Evolutionary conservation across 164 flowering plant genomes (phyloP).

Genomic region (Echeveria elegans): DNA sequence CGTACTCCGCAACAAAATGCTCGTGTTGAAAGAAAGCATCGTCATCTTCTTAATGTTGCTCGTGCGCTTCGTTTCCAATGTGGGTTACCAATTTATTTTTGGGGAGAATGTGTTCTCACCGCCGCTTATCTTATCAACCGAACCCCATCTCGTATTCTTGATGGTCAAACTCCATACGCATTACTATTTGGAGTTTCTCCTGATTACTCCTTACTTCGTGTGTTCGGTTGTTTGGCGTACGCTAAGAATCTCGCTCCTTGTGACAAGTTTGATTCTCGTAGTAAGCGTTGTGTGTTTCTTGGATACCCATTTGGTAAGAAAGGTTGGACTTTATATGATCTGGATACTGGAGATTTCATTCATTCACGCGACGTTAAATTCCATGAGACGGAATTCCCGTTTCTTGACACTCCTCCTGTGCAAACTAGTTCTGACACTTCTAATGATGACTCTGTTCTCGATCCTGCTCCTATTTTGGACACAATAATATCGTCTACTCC

Average conservation of each 20-base stretch:
- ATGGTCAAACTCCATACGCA: background rate
- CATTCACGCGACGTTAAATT: background rate
- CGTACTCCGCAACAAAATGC: background rate
- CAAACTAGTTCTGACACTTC: too few species aligned
- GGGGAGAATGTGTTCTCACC: background rate
- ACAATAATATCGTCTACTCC: too few species aligned
- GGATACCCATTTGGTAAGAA: constrained; percentile 10
- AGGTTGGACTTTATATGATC: constrained; percentile 1
- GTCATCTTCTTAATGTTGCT: background rate
- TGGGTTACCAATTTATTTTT: background rate
- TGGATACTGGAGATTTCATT: background rate
- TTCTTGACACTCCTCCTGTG: background rate
- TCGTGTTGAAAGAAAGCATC: background rate
- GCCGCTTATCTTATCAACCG: background rate
- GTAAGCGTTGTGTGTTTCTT: constrained; percentile 6
- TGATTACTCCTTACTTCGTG: background rate
- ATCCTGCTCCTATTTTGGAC: too few species aligned
- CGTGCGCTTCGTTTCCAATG: background rate
- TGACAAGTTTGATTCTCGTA: constrained; percentile 10
- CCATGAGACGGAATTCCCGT: background rate
- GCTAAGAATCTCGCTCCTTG: background rate
- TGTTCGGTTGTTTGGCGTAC: constrained; percentile 3
- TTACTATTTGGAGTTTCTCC: background rate
- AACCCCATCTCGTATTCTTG: background rate
- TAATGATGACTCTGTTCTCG: too few species aligned